Percentiles rank a stretch among this genome's conserved stretches.
Evolutionary conservation across 2,329 filamentous ascomycete genomes (phyloP).

Genomic region (Emergomyces pasteurianus): DNA sequence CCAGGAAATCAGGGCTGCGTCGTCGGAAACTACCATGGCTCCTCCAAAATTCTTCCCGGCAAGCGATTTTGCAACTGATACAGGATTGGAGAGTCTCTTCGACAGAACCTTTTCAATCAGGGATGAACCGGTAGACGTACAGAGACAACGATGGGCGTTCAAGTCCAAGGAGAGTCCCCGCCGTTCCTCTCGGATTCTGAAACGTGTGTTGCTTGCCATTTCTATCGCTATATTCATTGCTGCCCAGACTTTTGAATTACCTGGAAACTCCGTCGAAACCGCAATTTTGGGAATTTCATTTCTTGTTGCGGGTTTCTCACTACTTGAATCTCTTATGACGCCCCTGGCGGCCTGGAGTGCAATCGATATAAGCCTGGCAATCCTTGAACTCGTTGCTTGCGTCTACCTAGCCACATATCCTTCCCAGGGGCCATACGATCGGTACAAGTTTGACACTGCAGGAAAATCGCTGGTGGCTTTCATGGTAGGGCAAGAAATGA

Average conservation of each 20-base stretch:
- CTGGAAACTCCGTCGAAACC: constrained; percentile 27
- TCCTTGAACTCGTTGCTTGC: constrained; percentile 27
- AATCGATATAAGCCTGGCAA: constrained; percentile 27
- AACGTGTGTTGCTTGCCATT: constrained; percentile 7
- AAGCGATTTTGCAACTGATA: constrained; percentile 30
- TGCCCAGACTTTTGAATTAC: constrained; percentile 22
- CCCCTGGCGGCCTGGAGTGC: constrained; percentile 28
- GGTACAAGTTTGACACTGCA: constrained; percentile 27
- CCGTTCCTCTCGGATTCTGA: constrained; percentile 5
- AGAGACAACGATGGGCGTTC: constrained; percentile 10
- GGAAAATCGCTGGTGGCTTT: constrained; percentile 28
- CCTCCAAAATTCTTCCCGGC: constrained; percentile 35
- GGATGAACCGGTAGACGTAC: constrained; percentile 21
- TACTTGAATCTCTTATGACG: constrained; percentile 27
- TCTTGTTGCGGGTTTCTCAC: constrained; percentile 28
- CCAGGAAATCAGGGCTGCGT: constrained; percentile 10
- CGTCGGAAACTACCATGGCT: constrained; percentile 26
- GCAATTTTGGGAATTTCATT: constrained; percentile 28
- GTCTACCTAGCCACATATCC: constrained; percentile 27
- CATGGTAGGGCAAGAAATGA: constrained; percentile 28
- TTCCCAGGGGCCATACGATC: constrained; percentile 18
- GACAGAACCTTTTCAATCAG: constrained; percentile 32
- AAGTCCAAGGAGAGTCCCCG: background rate
- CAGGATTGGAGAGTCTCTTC: constrained; percentile 36
- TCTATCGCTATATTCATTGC: constrained; percentile 24